Evolutionary conservation across 164 flowering plant species (phyloP), one percentile per base, ranked within the genome.

Genomic region (Tetracentron sinense): DNA sequence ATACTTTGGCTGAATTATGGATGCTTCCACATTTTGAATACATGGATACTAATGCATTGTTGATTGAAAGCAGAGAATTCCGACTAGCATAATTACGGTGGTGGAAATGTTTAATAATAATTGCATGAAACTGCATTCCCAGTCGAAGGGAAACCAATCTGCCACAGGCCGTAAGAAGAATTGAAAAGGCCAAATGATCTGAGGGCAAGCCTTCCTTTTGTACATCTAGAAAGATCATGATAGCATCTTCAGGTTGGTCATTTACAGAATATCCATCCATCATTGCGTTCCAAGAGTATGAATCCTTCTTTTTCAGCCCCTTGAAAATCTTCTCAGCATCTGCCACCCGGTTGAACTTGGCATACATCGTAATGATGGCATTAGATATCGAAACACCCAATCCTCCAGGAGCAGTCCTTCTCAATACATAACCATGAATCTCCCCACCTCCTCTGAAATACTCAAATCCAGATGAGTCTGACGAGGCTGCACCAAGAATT

Each of bases 1-100:
- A 71, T 17, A 72, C 61, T 42, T 46, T 46, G 58, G 53, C 53
- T 29, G 81, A 73, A 62, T 74, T 76, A 29, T 66, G 47, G 27
- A 72, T 62, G 61, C 71, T 68, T 27, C 81, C 81, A 49, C 78
- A 77, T 69, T 77, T 77, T 29, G 74, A 68, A 53, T 77, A 77
- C 75, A 74, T 71, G 42, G 78, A 74, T 28, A 77, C 19, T 55
- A 77, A 61, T 5, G 81, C 68, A 60, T 72, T 77, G 38, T 66
- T 50, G 42, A 77, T 47, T 7, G 75, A 72, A 50, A 69, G 26
- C 28, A 66, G 22, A 28, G 60, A 60, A 29, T 25, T 12, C 19
- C 19, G 44, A n/a, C 26, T 12, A 63, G 54, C 25, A 52, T 19
- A 25, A 29, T 21, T 26, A 14, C n/a, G 65, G 33, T 16, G 16